Percentiles rank a stretch among this genome's conserved stretches.
phyloP scores from a whole-genome alignment of 1,284 basidiomycete genomes.

The Fomes fomentarius region DNA sequence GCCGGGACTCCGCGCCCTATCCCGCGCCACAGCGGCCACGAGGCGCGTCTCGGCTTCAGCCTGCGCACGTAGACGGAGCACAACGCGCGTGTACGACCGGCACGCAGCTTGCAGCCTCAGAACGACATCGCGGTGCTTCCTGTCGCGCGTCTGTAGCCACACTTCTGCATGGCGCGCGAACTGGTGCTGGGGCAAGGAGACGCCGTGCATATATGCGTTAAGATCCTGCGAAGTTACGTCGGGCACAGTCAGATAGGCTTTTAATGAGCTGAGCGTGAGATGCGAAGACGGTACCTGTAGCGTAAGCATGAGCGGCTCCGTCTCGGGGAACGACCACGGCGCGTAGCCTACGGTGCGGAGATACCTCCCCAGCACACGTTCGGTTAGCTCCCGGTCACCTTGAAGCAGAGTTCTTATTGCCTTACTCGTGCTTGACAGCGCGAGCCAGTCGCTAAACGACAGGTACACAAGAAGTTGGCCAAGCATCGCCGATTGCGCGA shows the following conservation, averaged over 20 bases:
- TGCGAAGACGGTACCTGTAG: slow-evolving; percentile 50
- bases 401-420: slow-evolving; percentile 52
- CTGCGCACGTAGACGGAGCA: slow-evolving; percentile 73
- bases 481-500: slow-evolving; percentile 54
- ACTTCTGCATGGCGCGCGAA: slow-evolving; percentile 61
- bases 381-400: slow-evolving; percentile 53
- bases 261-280: not conserved
- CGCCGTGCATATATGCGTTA: slow-evolving; percentile 75
- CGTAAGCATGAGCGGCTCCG: slow-evolving; percentile 62
- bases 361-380: slow-evolving; percentile 68
- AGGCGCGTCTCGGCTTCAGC: slow-evolving; percentile 55
- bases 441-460: slow-evolving; percentile 69
- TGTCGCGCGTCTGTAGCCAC: slow-evolving; percentile 50
- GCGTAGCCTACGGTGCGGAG: slow-evolving; percentile 70
- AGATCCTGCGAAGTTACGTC: slow-evolving; percentile 55
- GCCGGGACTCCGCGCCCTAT: slow-evolving; percentile 13
- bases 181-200: slow-evolving; percentile 72
- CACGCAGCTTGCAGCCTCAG: slow-evolving; percentile 45
- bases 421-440: slow-evolving; percentile 57
- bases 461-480: slow-evolving; percentile 56
- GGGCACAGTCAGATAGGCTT: not conserved
- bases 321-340: slow-evolving; percentile 61
- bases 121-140: slow-evolving; percentile 42
- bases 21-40: slow-evolving; percentile 32
- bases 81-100: slow-evolving; percentile 73